Conservation (phyloP, 2,329 filamentous ascomycete species). For the Fusarium coicis region DNA sequence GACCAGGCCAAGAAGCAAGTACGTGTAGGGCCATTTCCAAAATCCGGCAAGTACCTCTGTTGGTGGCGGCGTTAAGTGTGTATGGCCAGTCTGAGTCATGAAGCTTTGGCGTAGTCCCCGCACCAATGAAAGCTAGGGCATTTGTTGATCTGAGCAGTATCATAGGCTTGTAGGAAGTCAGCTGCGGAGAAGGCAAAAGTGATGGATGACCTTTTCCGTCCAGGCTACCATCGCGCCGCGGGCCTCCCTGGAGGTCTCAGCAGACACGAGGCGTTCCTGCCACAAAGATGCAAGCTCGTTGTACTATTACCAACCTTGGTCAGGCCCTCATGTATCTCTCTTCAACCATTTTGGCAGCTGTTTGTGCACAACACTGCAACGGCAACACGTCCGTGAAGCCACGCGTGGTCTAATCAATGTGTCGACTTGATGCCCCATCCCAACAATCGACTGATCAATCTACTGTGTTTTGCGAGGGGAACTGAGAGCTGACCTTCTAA, state of each 20-base stretch:
- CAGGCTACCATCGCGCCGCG: not conserved
- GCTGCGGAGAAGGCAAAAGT: not conserved
- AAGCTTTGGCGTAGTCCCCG: not conserved
- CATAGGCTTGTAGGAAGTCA: not conserved
- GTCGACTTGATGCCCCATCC: not conserved
- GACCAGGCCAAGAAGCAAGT: not conserved
- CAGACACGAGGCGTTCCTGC: not conserved
- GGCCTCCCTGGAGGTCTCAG: not conserved
- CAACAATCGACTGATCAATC: not conserved
- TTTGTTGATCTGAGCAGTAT: not conserved
- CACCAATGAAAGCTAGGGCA: not conserved
- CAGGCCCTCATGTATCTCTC: not conserved
- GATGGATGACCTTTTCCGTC: not conserved
- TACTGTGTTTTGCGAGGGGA: not conserved
- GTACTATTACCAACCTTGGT: not conserved
- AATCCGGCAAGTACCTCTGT: not conserved
- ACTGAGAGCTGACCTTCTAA: too few species aligned
- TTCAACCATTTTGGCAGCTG: not conserved
- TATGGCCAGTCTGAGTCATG: not conserved
- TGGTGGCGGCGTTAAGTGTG: not conserved
- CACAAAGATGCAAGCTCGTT: not conserved
- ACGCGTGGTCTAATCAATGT: not conserved
- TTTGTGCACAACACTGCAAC: not conserved
- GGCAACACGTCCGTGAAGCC: not conserved
- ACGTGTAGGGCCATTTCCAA: not conserved